Conservation (phyloP, 805 yeast genomes). For the Saturnispora ahearnii region DNA sequence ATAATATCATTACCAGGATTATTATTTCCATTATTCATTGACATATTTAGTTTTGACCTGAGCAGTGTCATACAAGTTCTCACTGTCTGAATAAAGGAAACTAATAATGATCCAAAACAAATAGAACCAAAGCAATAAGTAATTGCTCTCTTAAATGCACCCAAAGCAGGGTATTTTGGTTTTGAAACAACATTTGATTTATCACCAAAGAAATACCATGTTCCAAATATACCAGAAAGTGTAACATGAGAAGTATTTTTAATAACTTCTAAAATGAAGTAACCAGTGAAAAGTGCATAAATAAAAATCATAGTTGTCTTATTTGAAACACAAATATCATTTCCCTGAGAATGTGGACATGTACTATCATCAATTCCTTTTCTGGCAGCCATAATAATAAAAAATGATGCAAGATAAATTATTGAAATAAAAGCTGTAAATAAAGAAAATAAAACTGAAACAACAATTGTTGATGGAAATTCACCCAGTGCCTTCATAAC, state of each 20-base stretch:
- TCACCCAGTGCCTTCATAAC: constrained; percentile 70
- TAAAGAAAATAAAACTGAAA: constrained; percentile 34
- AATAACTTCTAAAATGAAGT: constrained; percentile 72
- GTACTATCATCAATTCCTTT: constrained; percentile 44
- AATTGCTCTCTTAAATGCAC: constrained; percentile 67
- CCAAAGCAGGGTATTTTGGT: constrained; percentile 71
- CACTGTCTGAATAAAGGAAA: constrained; percentile 61
- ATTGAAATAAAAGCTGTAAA: constrained; percentile 48
- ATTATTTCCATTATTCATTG: constrained; percentile 32
- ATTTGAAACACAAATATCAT: constrained; percentile 26
- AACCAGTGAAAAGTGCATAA: constrained; percentile 75
- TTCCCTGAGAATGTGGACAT: constrained; percentile 25
- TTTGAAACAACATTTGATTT: constrained; percentile 35
- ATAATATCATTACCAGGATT: constrained; percentile 38
- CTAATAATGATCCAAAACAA: constrained; percentile 71
- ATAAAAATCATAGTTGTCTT: constrained; percentile 30
- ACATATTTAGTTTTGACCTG: constrained; percentile 31
- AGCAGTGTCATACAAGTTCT: constrained; percentile 45
- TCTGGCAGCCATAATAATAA: constrained; percentile 33
- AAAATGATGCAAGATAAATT: constrained; percentile 57
- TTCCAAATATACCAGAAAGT: constrained; percentile 76
- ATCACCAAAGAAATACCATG: constrained; percentile 70
- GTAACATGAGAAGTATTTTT: constrained; percentile 74
- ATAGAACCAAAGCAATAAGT: constrained; percentile 87
- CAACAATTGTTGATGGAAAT: constrained; percentile 60